Base-by-base conservation (phyloP, 495 filamentous ascomycete genomes). In the Cryomyces antarcticus region DNA sequence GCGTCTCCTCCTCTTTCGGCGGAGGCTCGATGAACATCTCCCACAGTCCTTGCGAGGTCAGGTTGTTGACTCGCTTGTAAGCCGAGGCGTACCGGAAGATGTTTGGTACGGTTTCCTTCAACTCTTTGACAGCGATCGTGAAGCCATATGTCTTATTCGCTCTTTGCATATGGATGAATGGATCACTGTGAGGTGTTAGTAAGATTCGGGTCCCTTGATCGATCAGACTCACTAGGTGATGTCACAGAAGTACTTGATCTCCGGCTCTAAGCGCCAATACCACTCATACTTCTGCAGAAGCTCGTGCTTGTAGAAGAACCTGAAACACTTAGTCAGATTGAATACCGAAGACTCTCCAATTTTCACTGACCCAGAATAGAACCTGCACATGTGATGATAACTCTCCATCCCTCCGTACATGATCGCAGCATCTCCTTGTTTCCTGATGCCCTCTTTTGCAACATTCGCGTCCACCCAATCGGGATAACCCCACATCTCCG, bases 361-460 rank as follows among this genome's bases (percentile, higher is more conserved):
- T 36, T 10, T 36, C 33, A 53, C 63, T 42, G 62, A 93, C 84
- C 89, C 89, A 48, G 89, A 97, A 66, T 99, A 99, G 67, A 99
- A 99, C 43, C 92, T 70, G 41, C 61, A 64, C 61, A 64, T 64
- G 64, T 92, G 79, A 57, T 99, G 89, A 59, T 99, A 99, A 63
- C 86, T 94, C 55, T 95, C 92, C 75, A 99, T 87, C 24, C 89
- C 89, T 61, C 89, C 89, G 60, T 99, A 99, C 89, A 99, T 99
- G 63, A 99, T 95, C 33, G 92, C 89, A 42, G 78, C 77, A 64
- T 99, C 89, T 53, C 89, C 89, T 59, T 99, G 89, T 63, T 93
- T 89, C 39, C 77, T 69, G 51, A 99, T 84, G 45, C 86, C 88
- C 61, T 99, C 89, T 65, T 85, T 87, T 43, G 87, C 89, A 31